phyloP scores from a whole-genome alignment of 257 asterid species.

The Henckelia pumila region DNA sequence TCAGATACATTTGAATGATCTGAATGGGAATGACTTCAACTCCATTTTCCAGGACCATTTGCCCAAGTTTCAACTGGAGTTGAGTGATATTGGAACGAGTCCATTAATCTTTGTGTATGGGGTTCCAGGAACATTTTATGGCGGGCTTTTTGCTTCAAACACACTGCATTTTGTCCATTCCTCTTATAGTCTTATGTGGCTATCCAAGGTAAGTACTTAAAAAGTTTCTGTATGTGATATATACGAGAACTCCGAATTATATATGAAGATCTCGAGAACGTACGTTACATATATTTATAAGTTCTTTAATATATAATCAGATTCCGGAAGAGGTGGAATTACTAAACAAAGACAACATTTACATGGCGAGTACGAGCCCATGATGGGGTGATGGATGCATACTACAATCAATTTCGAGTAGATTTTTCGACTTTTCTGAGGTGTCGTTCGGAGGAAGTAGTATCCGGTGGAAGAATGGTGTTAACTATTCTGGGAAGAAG shows the following conservation, averaged over 20 bases:
- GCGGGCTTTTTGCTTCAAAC: slow-evolving; percentile 50
- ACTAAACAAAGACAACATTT: slow-evolving; percentile 46
- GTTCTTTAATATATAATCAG: too few species aligned
- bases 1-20: slow-evolving; percentile 55
- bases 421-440: slow-evolving; percentile 52
- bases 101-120: slow-evolving; percentile 45
- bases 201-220: slow-evolving; percentile 38
- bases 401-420: slow-evolving; percentile 43
- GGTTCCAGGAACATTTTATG: slow-evolving; percentile 61
- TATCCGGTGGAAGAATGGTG: slow-evolving; percentile 63
- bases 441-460: slow-evolving; percentile 56
- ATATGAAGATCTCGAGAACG: too few species aligned
- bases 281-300: too few species aligned
- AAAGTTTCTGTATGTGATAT: too few species aligned
- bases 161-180: slow-evolving; percentile 65
- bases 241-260: too few species aligned
- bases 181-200: slow-evolving; percentile 70
- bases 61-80: slow-evolving; percentile 29
- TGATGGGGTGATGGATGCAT: slow-evolving; percentile 44
- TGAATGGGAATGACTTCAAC: slow-evolving; percentile 72
- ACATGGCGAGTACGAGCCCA: slow-evolving; percentile 44
- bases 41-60: slow-evolving; percentile 39
- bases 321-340: slow-evolving; percentile 42
- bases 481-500: slow-evolving; percentile 60
- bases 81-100: slow-evolving; percentile 19